Conservation (phyloP, 768 basidiomycete species). For the Boletus subcaerulescens region DNA sequence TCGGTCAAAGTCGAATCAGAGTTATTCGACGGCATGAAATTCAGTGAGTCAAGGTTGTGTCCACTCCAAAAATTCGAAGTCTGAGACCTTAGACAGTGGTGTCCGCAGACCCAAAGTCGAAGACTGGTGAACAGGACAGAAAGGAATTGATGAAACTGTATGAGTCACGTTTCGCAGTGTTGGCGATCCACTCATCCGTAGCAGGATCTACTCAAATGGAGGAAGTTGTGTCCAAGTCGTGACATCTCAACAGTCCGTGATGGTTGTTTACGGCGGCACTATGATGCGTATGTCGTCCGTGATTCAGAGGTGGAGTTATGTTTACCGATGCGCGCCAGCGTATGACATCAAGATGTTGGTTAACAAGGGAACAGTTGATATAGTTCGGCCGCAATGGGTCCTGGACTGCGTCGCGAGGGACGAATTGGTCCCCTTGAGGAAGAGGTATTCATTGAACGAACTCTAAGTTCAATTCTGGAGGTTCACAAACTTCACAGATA, state of each 20-base stretch:
- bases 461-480: not conserved
- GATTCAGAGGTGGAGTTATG: not conserved
- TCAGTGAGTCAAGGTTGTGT: slow-evolving; percentile 53
- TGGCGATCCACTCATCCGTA: not conserved
- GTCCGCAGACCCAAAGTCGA: slow-evolving; percentile 70
- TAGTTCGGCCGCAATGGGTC: slow-evolving; percentile 82
- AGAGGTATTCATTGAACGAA: slow-evolving; percentile 48
- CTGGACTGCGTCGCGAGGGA: slow-evolving; percentile 66
- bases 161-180: slow-evolving; percentile 14
- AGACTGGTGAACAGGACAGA: slow-evolving; percentile 65
- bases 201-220: slow-evolving; percentile 69
- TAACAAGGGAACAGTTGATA: slow-evolving; percentile 65
- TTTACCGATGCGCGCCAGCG: slow-evolving; percentile 38
- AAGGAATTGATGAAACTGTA: slow-evolving; percentile 66
- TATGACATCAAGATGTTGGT: slow-evolving; percentile 71
- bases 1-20: slow-evolving; percentile 57
- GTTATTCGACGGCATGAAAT: slow-evolving; percentile 72
- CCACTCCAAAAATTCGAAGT: not conserved
- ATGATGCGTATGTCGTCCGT: slow-evolving; percentile 55
- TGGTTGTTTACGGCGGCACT: slow-evolving; percentile 68
- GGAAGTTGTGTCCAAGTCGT: slow-evolving; percentile 63
- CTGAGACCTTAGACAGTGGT: slow-evolving; percentile 49
- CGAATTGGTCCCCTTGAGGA: slow-evolving; percentile 55
- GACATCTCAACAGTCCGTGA: slow-evolving; percentile 47
- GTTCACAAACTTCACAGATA: slow-evolving; percentile 44